Evolutionary conservation across 495 filamentous ascomycete species (phyloP).

Genomic region (Tetracladium setigerum): DNA sequence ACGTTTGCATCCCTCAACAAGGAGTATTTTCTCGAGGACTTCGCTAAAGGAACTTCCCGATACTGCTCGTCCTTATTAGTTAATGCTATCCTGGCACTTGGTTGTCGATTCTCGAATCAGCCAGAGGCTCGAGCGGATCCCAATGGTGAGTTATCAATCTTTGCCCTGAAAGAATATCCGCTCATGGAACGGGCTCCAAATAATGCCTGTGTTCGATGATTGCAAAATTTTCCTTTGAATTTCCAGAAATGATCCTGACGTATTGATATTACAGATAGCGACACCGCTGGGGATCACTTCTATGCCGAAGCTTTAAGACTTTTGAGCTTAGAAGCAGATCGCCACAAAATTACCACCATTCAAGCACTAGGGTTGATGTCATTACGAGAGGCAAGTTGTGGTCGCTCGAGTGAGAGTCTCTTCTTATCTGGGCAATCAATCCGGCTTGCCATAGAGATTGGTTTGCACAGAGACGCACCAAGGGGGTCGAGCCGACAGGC

Average conservation of each 20-base stretch:
- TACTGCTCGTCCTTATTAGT: conserved; percentile 70
- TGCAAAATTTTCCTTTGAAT: too few species aligned
- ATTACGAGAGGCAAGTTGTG: conserved; percentile 55
- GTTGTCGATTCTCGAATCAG: conserved; percentile 66
- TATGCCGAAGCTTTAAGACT: conserved; percentile 58
- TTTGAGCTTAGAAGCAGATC: conserved; percentile 46
- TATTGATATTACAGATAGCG: conserved; percentile 44
- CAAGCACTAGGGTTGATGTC: conserved; percentile 75
- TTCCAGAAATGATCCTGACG: too few species aligned
- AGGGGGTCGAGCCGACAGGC: conserved; percentile 34
- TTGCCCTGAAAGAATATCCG: conserved; percentile 5
- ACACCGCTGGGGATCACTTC: conserved; percentile 67
- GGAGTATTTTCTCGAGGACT: conserved; percentile 63
- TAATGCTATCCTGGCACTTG: conserved; percentile 65
- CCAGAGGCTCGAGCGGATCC: conserved; percentile 53
- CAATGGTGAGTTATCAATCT: too few species aligned
- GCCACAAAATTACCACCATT: conserved; percentile 63
- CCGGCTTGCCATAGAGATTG: conserved; percentile 58
- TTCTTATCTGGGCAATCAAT: conserved; percentile 60
- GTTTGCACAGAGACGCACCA: conserved; percentile 42
- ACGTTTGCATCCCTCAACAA: conserved; percentile 66
- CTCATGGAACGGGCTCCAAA: too few species aligned
- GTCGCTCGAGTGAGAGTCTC: conserved; percentile 57
- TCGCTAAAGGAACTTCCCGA: conserved; percentile 41
- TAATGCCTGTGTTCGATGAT: too few species aligned